Evolutionary conservation across 208 protist genomes (phyloP), one percentile per base, ranked within the genome.

Genomic region (Leishmania tropica): DNA sequence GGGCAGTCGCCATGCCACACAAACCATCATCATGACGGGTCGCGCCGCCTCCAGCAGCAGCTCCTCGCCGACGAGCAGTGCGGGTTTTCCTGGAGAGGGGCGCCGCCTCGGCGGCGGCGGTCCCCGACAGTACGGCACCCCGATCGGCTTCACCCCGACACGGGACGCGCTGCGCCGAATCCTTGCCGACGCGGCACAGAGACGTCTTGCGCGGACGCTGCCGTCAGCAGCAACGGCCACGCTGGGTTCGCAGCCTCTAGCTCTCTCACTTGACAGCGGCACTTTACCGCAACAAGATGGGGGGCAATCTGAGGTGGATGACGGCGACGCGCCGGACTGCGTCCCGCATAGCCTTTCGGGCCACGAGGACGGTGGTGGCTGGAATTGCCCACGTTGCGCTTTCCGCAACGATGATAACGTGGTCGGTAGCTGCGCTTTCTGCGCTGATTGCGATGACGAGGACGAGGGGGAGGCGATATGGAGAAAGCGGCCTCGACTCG

Each of bases 331-430:
- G 45, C 85, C 85, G 8, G 84, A 70, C 19, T 70, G 75, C 48
- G 58, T 83, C 1, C 85, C 85, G 11, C 77, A 83, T 47, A 47
- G 42, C 56, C 13, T 81, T 54, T 83, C 56, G 3, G 17, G 28
- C 0, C n/a, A 79, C 35, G 24, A 65, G 74, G 47, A 72, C n/a
- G 21, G 80, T 21, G 75, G 62, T 11, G 48, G 76, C 8, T 89
- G 86, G 84, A 58, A 13, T 62, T 89, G 86, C 51, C n/a, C 72
- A 21, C 86, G 86, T 8, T 89, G 86, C 70, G 81, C 79, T 3
- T 89, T 87, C 53, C 81, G 70, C 56, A 89, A 89, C 72, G 62
- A 68, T 21, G 47, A 54, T 4, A 54, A 24, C 28, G 56, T n/a
- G 15, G 54, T 6, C n/a, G 45, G 17, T 53, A 51, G 40, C n/a